Conservation (phyloP, 192 early-diverging fungal genomes). For the Backusella luteola region DNA sequence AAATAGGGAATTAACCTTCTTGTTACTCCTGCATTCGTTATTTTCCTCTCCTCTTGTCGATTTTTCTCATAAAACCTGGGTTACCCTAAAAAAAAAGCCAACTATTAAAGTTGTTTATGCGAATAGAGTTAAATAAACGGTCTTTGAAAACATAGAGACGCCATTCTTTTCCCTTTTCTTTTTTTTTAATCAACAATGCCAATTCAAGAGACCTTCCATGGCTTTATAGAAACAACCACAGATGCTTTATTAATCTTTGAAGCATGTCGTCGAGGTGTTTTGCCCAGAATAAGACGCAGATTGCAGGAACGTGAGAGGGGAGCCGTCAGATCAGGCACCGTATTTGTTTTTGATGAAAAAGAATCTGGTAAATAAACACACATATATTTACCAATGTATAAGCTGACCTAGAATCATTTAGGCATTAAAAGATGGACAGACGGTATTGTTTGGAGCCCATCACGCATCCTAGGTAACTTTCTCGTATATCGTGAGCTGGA, state of each 20-base stretch:
- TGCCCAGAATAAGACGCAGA: constrained; percentile 24
- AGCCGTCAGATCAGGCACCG: constrained; percentile 14
- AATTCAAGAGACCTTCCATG: constrained; percentile 26
- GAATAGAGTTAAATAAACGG: neutral
- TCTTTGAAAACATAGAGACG: neutral
- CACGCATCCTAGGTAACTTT: constrained; percentile 79
- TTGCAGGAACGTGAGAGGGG: constrained; percentile 29
- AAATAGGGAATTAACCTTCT: neutral
- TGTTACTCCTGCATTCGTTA: neutral
- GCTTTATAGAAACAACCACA: constrained; percentile 24
- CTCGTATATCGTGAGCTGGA: constrained; percentile 78
- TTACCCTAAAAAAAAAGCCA: neutral
- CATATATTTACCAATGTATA: neutral
- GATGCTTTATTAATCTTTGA: constrained; percentile 28
- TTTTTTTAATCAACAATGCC: neutral
- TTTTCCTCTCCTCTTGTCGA: neutral
- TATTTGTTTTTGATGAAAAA: constrained; percentile 30
- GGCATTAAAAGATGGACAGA: constrained; percentile 89
- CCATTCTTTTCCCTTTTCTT: neutral
- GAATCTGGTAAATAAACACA: constrained; percentile 16
- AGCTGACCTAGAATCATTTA: neutral
- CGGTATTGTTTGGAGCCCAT: constrained; percentile 79
- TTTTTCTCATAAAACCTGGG: neutral
- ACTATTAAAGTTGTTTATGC: constrained; percentile 4
- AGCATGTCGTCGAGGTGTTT: constrained; percentile 24